Evolutionary conservation across 441 rosid genomes (phyloP).

Genomic region (Geranium incanum): DNA sequence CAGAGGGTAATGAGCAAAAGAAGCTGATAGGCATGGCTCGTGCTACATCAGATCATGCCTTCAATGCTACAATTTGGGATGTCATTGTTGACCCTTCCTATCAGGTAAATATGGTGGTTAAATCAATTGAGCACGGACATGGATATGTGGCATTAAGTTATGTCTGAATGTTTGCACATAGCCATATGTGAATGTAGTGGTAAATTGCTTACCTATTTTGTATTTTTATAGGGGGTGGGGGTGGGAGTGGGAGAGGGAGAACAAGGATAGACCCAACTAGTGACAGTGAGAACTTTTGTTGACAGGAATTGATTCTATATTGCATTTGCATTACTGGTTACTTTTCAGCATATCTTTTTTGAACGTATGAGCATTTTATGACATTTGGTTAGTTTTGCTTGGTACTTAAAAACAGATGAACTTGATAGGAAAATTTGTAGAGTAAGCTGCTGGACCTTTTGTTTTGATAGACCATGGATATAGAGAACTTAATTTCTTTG

Average conservation of each 20-base stretch:
- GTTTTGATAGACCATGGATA: not conserved
- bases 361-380: not conserved
- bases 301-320: too few relatives aligned
- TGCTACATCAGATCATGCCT: constrained; percentile 95
- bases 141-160: not conserved
- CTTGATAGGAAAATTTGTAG: not conserved
- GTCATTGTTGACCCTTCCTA: constrained; percentile 92
- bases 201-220: too few relatives aligned
- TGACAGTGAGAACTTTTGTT: too few relatives aligned
- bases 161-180: too few relatives aligned
- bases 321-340: not conserved
- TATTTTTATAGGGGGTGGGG: too few relatives aligned
- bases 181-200: too few relatives aligned
- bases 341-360: not conserved
- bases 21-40: constrained; percentile 94
- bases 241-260: too few relatives aligned
- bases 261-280: too few relatives aligned
- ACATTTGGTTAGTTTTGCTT: not conserved
- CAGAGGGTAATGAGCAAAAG: constrained; percentile 65
- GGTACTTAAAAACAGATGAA: not conserved
- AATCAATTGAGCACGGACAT: constrained; percentile 1
- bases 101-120: constrained; percentile 45
- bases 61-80: constrained; percentile 98
- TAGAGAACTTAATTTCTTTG: not conserved
- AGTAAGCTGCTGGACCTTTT: not conserved